Evolutionary conservation across 1,139 yeast species (phyloP).

Genomic region (Pichia sp.): DNA sequence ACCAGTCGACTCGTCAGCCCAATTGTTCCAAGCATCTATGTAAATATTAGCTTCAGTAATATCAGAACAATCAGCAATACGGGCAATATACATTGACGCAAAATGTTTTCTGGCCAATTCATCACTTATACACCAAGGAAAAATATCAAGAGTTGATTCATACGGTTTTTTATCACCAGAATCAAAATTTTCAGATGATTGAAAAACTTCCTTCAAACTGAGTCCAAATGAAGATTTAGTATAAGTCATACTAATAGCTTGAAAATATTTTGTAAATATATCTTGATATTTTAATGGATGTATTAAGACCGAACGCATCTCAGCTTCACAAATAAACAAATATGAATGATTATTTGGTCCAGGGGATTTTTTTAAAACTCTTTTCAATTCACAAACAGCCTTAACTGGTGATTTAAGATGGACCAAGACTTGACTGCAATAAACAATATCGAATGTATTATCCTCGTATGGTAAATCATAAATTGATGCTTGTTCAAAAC

Average conservation of each 20-base stretch:
- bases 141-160: background rate
- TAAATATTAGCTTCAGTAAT: no score
- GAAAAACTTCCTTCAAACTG: background rate
- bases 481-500: constrained; percentile 3
- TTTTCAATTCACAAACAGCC: constrained; percentile 3
- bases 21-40: constrained; percentile 1
- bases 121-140: constrained; percentile 5
- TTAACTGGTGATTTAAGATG: constrained; percentile 4
- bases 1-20: constrained; percentile 1
- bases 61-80: no score
- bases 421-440: constrained; percentile 7
- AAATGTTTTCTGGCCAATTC: background rate
- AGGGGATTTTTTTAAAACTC: background rate
- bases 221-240: constrained; percentile 1
- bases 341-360: background rate
- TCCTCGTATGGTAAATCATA: constrained; percentile 7
- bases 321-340: constrained; percentile 6
- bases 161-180: background rate
- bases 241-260: background rate
- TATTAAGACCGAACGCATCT: constrained; percentile 4
- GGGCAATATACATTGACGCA: constrained; percentile 2
- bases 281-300: constrained; percentile 5
- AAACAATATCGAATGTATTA: constrained; percentile 9
- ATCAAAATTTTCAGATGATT: background rate
- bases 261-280: constrained; percentile 13